A percentile compares a stretch with the other conserved stretches of the same genome.
These are phyloP conservation scores for Ophiosphaerella narmari DNA, from an alignment of 2,329 filamentous ascomycete species.

Conservation along the genomic window DNA sequence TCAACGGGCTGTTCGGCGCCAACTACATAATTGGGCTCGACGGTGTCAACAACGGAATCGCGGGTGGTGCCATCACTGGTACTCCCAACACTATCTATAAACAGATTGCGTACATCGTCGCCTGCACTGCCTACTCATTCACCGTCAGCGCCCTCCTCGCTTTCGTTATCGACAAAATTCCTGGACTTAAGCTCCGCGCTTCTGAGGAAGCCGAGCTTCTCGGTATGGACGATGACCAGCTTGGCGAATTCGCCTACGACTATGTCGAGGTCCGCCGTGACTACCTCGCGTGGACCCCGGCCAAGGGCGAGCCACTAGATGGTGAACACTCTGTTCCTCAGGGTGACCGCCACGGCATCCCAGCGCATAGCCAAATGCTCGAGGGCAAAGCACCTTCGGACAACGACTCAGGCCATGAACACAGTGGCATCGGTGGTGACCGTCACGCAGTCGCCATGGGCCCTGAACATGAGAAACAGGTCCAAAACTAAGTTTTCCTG, in stretches of 20 bases:
- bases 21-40: conserved; percentile 76
- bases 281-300: conserved; percentile 85
- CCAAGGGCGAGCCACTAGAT: conserved; percentile 66
- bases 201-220: conserved; percentile 82
- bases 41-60: conserved; percentile 69
- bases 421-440: conserved; percentile 57
- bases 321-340: conserved; percentile 67
- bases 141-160: conserved; percentile 74
- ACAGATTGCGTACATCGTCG: conserved; percentile 76
- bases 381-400: conserved; percentile 59
- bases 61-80: conserved; percentile 71
- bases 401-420: conserved; percentile 46
- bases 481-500: conserved; percentile 6
- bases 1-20: conserved; percentile 78
- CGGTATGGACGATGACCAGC: conserved; percentile 88
- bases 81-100: conserved; percentile 77
- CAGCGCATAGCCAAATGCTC: conserved; percentile 69
- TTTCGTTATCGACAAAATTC: conserved; percentile 74
- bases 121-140: conserved; percentile 70
- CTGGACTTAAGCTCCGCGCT: conserved; percentile 78
- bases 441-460: conserved; percentile 56
- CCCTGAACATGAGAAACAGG: conserved; percentile 47
- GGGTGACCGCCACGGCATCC: conserved; percentile 70
- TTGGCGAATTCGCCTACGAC: conserved; percentile 88
- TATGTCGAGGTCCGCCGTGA: conserved; percentile 88